A percentile compares a stretch with the other conserved stretches of the same genome.
Conservation (phyloP, 2,329 filamentous ascomycete genomes). For the Arthroderma sp. region DNA sequence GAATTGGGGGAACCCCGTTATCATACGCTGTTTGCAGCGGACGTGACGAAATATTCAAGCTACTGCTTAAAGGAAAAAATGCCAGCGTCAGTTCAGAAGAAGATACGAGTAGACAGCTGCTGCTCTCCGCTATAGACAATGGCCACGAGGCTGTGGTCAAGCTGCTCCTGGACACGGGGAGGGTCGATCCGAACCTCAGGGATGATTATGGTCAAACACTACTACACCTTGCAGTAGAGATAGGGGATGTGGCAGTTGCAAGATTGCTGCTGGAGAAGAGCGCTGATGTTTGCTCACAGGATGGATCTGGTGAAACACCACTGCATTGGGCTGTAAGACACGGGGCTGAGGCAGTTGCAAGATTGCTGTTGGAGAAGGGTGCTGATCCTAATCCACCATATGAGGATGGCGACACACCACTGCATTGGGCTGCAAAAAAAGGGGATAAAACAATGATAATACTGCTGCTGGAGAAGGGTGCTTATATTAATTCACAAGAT, state of each 20-base stretch:
- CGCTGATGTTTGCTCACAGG: background rate
- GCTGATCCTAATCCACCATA: background rate
- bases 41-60: background rate
- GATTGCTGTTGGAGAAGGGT: background rate
- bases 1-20: background rate
- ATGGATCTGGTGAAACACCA: background rate
- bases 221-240: background rate
- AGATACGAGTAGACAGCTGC: background rate
- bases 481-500: background rate
- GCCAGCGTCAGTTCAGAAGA: background rate
- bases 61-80: background rate
- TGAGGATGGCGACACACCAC: background rate
- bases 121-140: background rate
- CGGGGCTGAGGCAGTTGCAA: background rate
- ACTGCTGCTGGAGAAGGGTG: background rate
- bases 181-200: background rate
- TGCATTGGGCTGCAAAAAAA: no score
- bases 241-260: background rate
- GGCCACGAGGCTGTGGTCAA: background rate
- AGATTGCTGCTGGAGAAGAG: background rate
- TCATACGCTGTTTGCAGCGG: background rate
- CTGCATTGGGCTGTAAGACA: constrained; percentile 1
- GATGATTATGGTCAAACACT: background rate
- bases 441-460: no score
- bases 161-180: background rate